Conservation (phyloP, 2,329 filamentous ascomycete species). For the Exophiala sp. region DNA sequence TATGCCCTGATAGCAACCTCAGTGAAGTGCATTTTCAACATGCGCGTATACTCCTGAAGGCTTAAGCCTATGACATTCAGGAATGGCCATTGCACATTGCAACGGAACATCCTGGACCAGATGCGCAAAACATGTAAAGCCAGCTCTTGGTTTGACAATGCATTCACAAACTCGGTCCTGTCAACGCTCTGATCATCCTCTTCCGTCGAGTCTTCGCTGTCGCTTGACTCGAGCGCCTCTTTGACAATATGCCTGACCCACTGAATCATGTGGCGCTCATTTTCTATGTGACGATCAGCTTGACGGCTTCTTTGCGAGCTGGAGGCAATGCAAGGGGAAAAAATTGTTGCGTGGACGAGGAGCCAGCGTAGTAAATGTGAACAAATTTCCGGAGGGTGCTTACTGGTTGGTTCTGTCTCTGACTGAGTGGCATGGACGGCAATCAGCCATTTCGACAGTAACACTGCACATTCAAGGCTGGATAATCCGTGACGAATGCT, state of each 20-base stretch:
- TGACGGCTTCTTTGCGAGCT: too few species aligned
- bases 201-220: constrained; percentile 2
- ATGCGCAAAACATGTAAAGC: not conserved
- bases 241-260: constrained; percentile 1
- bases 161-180: constrained; percentile 5
- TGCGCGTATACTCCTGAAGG: not conserved
- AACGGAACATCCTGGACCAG: constrained; percentile 6
- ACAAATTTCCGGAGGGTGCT: too few species aligned
- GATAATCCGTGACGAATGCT: not conserved
- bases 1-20: too few species aligned
- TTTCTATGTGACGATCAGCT: not conserved
- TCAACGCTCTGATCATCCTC: not conserved
- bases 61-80: constrained; percentile 4
- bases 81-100: constrained; percentile 4
- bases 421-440: not conserved
- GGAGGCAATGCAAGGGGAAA: too few species aligned
- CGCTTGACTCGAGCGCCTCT: constrained; percentile 3
- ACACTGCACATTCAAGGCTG: not conserved
- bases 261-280: constrained; percentile 2
- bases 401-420: too few species aligned
- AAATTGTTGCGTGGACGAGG: too few species aligned
- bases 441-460: not conserved
- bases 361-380: too few species aligned
- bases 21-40: not conserved
- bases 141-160: not conserved